Evolutionary conservation across 345 rosid species (phyloP), one percentile per base, ranked within the genome.

Genomic region (Rhizophora mangle): DNA sequence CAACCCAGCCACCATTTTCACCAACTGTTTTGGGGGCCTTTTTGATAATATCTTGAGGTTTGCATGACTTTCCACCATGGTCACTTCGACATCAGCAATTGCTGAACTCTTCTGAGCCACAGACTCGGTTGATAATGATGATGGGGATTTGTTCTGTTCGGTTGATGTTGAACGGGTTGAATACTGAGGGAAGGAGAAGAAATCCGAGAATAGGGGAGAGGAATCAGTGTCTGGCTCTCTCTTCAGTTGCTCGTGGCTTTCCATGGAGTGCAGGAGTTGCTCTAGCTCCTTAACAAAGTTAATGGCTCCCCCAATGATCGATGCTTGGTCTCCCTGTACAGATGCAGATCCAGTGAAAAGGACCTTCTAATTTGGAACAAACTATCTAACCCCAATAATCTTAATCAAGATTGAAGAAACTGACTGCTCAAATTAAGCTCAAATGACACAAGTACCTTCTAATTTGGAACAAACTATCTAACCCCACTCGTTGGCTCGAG

Each of bases 231-330:
- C 65, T n/a, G 16, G 26, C 22, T 68, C 29, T 36, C 72, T 60
- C 37, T 67, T 68, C 32, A 74, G 60, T 78, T 68, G 70, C 64
- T 72, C 76, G 37, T 75, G 77, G 9, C 80, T 78, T 80, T 85
- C 77, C 47, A 85, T 76, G 55, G 83, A 75, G 55, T 91, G 92
- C 6, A 84, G 79, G 27, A 64, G 83, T 56, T 85, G 89, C 79
- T 91, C 97, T n/a, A 84, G 87, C 74, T 85, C 85, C 82, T 85
- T 91, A 31, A 88, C 84, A 63, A 83, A 87, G 74, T 82, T 81
- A 68, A 88, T 83, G 7, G 96, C 88, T 55, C 96, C 93, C 19
- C 88, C 96, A 20, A 90, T 63, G 59, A 88, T 86, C 51, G 96
- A 90, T 75, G 90, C 93, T 76, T 90, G 93, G 78, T 90, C 93